phyloP scores from a whole-genome alignment of 1,284 basidiomycete species.

The Sanghuangporus sanghuang region DNA sequence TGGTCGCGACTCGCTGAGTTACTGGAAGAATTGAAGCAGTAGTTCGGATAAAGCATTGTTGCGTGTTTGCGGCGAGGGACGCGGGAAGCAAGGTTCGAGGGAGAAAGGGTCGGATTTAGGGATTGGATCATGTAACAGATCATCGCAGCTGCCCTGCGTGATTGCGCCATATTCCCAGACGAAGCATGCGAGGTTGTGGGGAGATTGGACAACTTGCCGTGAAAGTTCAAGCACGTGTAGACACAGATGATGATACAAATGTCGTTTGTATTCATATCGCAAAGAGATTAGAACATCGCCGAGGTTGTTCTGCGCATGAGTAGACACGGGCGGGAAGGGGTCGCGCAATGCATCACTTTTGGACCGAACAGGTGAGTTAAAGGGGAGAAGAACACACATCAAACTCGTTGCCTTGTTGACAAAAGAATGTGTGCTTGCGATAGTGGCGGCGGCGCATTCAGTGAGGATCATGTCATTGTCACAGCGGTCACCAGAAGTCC shows the following conservation, averaged over 20 bases:
- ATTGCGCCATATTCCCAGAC: conserved; percentile 3
- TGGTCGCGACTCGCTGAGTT: conserved; percentile 67
- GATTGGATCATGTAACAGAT: background rate
- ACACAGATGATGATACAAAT: conserved; percentile 4
- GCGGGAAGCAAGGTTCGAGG: background rate
- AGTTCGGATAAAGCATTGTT: background rate
- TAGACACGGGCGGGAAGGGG: background rate
- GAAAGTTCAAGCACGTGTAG: conserved; percentile 12
- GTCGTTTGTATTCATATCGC: background rate
- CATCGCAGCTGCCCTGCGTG: conserved; percentile 1
- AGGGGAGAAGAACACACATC: background rate
- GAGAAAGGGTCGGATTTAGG: background rate
- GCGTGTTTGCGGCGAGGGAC: background rate
- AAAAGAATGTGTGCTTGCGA: background rate
- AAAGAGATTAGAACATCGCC: conserved; percentile 10
- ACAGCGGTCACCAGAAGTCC: conserved; percentile 12
- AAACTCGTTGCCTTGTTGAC: background rate
- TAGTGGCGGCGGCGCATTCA: background rate
- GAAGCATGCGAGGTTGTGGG: background rate
- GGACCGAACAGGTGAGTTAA: background rate
- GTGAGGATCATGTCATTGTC: background rate
- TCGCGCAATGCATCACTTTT: background rate
- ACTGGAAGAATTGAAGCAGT: conserved; percentile 44
- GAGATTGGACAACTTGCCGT: conserved; percentile 2
- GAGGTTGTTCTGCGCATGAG: background rate